Percentiles rank a stretch among this genome's conserved stretches.
These are phyloP conservation scores for Trametes meyenii DNA, from an alignment of 768 basidiomycete genomes.

Conservation along the genomic window DNA sequence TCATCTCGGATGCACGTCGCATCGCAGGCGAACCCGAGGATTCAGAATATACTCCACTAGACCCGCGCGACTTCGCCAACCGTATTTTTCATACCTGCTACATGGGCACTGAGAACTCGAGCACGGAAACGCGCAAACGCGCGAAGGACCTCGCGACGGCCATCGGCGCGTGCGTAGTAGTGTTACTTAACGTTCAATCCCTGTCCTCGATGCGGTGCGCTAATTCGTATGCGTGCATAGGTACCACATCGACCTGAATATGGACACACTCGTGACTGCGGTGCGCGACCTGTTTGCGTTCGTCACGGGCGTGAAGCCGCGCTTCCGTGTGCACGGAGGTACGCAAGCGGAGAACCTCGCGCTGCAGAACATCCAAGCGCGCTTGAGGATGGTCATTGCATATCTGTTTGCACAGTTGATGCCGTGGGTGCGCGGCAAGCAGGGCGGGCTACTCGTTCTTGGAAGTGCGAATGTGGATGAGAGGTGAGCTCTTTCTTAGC, in stretches of 20 bases:
- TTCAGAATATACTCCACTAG: slow-evolving; percentile 82
- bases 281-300: slow-evolving; percentile 81
- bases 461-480: slow-evolving; percentile 99
- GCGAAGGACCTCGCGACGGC: slow-evolving; percentile 87
- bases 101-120: slow-evolving; percentile 99
- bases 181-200: not conserved
- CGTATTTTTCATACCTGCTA: slow-evolving; percentile 97
- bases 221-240: slow-evolving; percentile 42
- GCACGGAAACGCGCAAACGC: slow-evolving; percentile 77
- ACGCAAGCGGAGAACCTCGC: slow-evolving; percentile 89
- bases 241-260: slow-evolving; percentile 94
- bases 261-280: slow-evolving; percentile 89
- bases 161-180: slow-evolving; percentile 80
- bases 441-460: slow-evolving; percentile 89
- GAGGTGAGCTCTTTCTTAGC: slow-evolving; percentile 53
- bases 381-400: slow-evolving; percentile 91
- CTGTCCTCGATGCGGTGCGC: no score
- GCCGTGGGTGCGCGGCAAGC: slow-evolving; percentile 85
- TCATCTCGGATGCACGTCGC: slow-evolving; percentile 88
- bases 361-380: slow-evolving; percentile 94
- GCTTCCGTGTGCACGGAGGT: slow-evolving; percentile 88
- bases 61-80: slow-evolving; percentile 83
- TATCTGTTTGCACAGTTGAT: slow-evolving; percentile 95
- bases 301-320: slow-evolving; percentile 74
- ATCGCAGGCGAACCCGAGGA: slow-evolving; percentile 83